Percentiles rank a stretch among this genome's conserved stretches.
Conservation (phyloP, 129 eudicot genomes). For the Chrysanthemum makinoi region DNA sequence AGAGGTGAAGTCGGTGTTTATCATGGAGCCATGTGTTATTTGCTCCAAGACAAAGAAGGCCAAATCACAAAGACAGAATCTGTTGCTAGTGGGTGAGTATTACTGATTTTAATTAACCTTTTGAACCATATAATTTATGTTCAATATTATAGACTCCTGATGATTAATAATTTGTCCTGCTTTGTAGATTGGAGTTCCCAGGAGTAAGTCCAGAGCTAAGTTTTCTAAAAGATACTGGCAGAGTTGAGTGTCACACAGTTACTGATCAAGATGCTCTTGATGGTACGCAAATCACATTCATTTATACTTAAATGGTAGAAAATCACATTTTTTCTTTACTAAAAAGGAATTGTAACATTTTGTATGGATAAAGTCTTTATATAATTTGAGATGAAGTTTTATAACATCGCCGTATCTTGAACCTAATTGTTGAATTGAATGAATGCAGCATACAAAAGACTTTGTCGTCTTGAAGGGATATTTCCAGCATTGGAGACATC, state of each 20-base stretch:
- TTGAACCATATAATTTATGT: background rate
- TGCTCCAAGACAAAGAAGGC: conserved; percentile 70
- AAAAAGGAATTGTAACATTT: no score
- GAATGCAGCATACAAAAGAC: conserved; percentile 49
- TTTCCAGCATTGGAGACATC: conserved; percentile 58
- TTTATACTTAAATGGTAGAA: no score
- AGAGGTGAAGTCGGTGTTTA: conserved; percentile 75
- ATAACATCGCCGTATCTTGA: background rate
- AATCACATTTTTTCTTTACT: no score
- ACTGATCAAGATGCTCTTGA: conserved; percentile 69
- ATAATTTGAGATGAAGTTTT: no score
- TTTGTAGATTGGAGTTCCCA: conserved; percentile 56
- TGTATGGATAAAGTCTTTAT: no score
- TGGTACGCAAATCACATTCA: conserved; percentile 33
- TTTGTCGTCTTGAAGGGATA: conserved; percentile 62
- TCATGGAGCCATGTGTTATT: conserved; percentile 77
- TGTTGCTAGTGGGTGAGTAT: conserved; percentile 61
- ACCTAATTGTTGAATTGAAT: background rate
- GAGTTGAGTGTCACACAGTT: conserved; percentile 56
- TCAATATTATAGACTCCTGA: background rate
- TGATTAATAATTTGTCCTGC: background rate
- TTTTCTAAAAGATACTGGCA: conserved; percentile 56
- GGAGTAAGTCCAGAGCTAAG: conserved; percentile 81
- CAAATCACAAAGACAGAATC: conserved; percentile 58
- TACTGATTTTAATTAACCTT: background rate